Percentiles rank a stretch among this genome's conserved stretches.
Conservation (phyloP, 768 basidiomycete species). For the Trametes cingulata region DNA sequence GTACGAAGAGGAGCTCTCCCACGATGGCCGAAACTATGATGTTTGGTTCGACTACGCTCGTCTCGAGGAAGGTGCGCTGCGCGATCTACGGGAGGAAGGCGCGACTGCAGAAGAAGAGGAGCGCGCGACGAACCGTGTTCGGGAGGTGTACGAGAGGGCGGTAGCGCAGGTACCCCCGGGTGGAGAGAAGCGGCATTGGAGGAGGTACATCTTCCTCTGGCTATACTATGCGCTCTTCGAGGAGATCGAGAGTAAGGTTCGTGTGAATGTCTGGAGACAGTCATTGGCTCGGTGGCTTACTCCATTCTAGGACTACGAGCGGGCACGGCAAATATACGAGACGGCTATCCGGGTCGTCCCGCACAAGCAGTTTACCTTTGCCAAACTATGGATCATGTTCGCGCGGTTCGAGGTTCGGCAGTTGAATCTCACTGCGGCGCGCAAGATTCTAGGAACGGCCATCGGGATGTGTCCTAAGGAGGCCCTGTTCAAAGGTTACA, state of each 20-base stretch:
- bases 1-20: conserved; percentile 92
- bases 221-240: conserved; percentile 95
- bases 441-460: conserved; percentile 85
- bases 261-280: conserved; percentile 14
- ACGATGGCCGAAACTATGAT: conserved; percentile 94
- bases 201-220: conserved; percentile 91
- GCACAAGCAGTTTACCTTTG: conserved; percentile 96
- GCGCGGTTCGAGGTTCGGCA: conserved; percentile 90
- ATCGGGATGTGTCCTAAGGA: conserved; percentile 98
- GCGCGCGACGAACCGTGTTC: conserved; percentile 61
- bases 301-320: conserved; percentile 66
- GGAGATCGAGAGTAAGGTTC: conserved; percentile 90
- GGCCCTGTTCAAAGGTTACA: conserved; percentile 92
- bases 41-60: conserved; percentile 97
- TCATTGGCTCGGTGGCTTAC: neutral
- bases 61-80: conserved; percentile 85
- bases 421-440: conserved; percentile 77
- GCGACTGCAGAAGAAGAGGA: conserved; percentile 70
- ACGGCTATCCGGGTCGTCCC: conserved; percentile 88
- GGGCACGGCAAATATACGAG: conserved; percentile 90
- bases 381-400: conserved; percentile 93
- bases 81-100: conserved; percentile 75
- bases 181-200: conserved; percentile 89
- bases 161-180: conserved; percentile 96
- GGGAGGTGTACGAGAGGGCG: conserved; percentile 95